These are phyloP conservation scores for Bipolaris cookei DNA, from an alignment of 2,329 filamentous ascomycete species.

Conservation along the genomic window DNA sequence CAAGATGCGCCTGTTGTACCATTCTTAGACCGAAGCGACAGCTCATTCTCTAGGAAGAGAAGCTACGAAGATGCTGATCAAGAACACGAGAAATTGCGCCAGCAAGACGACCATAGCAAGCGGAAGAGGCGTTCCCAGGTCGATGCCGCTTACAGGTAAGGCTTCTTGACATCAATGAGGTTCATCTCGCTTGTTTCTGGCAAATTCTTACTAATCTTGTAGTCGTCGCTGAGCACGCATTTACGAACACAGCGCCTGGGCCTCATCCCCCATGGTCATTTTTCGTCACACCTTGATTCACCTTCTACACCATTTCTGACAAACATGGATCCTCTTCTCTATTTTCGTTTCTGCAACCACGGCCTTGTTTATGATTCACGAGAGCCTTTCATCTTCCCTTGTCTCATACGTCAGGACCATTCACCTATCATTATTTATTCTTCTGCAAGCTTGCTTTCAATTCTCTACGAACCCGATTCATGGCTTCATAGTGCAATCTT, in stretches of 20 bases:
- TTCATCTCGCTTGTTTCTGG: background rate
- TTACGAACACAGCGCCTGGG: background rate
- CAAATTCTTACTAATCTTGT: conserved; percentile 9
- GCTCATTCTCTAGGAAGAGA: conserved; percentile 44
- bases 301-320: background rate
- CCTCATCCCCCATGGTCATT: background rate
- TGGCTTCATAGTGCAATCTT: background rate
- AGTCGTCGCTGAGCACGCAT: conserved; percentile 21
- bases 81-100: conserved; percentile 38
- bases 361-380: conserved; percentile 3
- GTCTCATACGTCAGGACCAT: background rate
- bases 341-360: background rate
- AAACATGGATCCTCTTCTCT: background rate
- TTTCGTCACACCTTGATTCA: background rate
- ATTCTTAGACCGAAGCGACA: conserved; percentile 38
- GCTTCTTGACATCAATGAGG: background rate
- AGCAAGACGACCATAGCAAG: conserved; percentile 47
- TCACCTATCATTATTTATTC: background rate
- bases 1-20: conserved; percentile 21
- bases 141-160: conserved; percentile 47
- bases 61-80: conserved; percentile 47
- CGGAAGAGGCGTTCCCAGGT: conserved; percentile 47
- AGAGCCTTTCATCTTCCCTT: background rate
- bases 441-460: background rate
- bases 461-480: background rate